phyloP scores from a whole-genome alignment of 345 rosid genomes.

The Rhizophora mangle region DNA sequence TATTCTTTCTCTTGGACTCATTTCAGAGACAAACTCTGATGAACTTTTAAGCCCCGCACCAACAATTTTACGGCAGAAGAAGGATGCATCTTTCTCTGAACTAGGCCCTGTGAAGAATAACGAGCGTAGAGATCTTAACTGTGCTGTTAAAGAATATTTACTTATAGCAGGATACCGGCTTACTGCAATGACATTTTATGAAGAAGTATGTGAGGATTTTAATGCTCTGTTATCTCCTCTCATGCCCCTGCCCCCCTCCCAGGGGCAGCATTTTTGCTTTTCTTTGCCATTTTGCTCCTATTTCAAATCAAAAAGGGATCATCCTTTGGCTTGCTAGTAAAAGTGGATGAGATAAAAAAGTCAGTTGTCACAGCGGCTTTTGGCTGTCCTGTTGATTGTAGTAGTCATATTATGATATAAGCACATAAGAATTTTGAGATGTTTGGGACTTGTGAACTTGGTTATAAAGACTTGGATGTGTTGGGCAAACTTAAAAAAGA shows the following conservation, averaged over 20 bases:
- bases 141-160: slow-evolving; percentile 92
- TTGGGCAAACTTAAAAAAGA: neutral
- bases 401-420: neutral
- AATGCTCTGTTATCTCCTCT: neutral
- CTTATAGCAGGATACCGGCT: slow-evolving; percentile 92
- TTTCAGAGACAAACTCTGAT: slow-evolving; percentile 50
- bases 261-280: neutral
- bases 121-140: slow-evolving; percentile 86
- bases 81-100: slow-evolving; percentile 53
- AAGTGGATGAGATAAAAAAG: too few relatives aligned
- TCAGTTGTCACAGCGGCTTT: too few relatives aligned
- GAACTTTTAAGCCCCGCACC: slow-evolving; percentile 37
- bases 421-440: neutral
- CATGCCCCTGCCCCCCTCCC: too few relatives aligned
- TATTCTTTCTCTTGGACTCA: slow-evolving; percentile 15
- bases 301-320: too few relatives aligned
- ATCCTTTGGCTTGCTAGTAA: too few relatives aligned
- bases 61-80: slow-evolving; percentile 53
- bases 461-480: neutral
- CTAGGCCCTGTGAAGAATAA: slow-evolving; percentile 79
- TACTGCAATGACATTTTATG: slow-evolving; percentile 95
- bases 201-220: slow-evolving; percentile 54
- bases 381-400: neutral
- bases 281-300: neutral
- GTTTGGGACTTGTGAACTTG: neutral